These are phyloP conservation scores for apple (Malus domestica) DNA, from an alignment of 306 rosid species.

Conservation along the genomic window DNA sequence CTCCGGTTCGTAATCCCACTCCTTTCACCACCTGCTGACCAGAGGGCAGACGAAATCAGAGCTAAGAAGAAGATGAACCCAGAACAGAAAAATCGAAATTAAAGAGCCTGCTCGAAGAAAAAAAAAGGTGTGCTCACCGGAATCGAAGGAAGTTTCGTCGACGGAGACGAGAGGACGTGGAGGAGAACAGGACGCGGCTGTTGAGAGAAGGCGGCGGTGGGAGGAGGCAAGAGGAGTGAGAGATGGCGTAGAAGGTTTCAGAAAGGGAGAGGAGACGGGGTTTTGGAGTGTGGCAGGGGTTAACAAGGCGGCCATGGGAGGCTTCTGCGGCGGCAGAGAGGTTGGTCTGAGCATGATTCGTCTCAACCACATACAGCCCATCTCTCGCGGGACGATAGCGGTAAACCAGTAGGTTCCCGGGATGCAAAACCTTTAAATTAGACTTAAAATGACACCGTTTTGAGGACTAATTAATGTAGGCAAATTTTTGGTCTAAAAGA, in stretches of 20 bases:
- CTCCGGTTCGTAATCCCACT: slow-evolving; percentile 15
- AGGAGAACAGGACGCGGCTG: slow-evolving; percentile 17
- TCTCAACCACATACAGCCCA: slow-evolving; percentile 40
- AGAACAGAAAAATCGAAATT: background rate
- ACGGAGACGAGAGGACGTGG: slow-evolving; percentile 17
- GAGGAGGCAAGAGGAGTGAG: slow-evolving; percentile 19
- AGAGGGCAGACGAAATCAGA: background rate
- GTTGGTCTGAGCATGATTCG: slow-evolving; percentile 26
- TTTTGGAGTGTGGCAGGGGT: slow-evolving; percentile 13
- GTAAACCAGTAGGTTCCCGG: background rate
- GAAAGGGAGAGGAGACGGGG: slow-evolving; percentile 19
- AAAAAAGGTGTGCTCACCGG: slow-evolving; percentile 20
- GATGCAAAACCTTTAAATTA: background rate
- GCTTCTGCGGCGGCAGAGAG: slow-evolving; percentile 11
- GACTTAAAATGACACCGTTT: background rate
- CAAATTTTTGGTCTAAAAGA: background rate
- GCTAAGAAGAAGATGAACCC: background rate
- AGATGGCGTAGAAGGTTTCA: slow-evolving; percentile 15
- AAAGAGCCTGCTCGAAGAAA: background rate
- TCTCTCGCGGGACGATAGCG: background rate
- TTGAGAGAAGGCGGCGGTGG: slow-evolving; percentile 36
- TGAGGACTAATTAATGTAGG: background rate
- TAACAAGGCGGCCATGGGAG: slow-evolving; percentile 17
- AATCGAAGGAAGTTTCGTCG: slow-evolving; percentile 21
- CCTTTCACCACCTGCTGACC: slow-evolving; percentile 15